Conservation (phyloP, 805 yeast genomes). For the Jamesozyma lodderae region DNA sequence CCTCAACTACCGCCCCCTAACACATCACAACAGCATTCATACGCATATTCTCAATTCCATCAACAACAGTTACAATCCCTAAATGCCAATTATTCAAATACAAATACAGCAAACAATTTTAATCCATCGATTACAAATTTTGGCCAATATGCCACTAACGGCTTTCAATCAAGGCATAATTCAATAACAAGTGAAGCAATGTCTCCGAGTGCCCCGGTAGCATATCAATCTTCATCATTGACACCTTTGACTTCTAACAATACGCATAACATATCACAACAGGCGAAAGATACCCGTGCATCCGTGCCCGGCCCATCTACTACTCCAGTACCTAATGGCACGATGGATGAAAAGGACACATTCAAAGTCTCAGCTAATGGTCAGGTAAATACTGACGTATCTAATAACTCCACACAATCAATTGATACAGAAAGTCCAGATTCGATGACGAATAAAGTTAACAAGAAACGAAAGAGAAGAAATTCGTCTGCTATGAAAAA, state of each 20-base stretch:
- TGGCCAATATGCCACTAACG: constrained; percentile 20
- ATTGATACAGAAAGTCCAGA: neutral
- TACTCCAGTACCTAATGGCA: too few relatives aligned
- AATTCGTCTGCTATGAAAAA: neutral
- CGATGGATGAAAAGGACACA: too few relatives aligned
- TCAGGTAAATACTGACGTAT: too few relatives aligned
- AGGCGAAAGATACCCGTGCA: too few relatives aligned
- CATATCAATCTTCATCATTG: neutral
- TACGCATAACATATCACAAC: too few relatives aligned
- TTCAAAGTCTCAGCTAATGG: too few relatives aligned
- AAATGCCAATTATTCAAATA: neutral
- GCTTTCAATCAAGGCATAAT: constrained; percentile 25
- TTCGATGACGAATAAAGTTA: neutral
- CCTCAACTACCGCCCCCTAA: constrained; percentile 13
- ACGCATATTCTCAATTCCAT: constrained; percentile 23
- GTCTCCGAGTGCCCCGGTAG: constrained; percentile 22
- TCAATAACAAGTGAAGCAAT: constrained; percentile 25
- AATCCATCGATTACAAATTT: constrained; percentile 14
- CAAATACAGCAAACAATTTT: neutral
- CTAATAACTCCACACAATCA: neutral
- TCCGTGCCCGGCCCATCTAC: too few relatives aligned
- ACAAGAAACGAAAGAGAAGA: neutral
- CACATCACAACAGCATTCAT: constrained; percentile 10
- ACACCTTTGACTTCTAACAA: neutral
- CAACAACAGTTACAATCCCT: constrained; percentile 3